Base-by-base conservation (phyloP, 805 yeast species). In the Candida mattraensis region DNA sequence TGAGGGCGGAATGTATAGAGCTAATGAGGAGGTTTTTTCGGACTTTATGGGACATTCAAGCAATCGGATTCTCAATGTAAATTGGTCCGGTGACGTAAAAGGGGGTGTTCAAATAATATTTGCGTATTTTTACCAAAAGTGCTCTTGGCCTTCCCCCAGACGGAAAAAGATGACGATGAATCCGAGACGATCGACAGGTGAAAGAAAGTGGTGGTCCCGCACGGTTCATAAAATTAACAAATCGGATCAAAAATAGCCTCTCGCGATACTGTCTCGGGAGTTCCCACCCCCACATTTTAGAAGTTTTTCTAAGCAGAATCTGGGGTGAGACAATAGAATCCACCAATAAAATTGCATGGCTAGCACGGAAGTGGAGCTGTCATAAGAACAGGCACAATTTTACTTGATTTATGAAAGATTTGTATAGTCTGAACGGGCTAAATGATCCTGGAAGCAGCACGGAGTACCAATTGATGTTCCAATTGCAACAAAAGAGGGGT, bases 201-300 rank as follows among this genome's bases (percentile, higher is more conserved):
- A 29, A 27, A 18, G 16, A 28, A 31, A 25, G 39, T 30, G 39
- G 39, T 25, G 35, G 39, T 32, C 31, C 35, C 35, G 38, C 44
- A 19, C 16, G 17, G 14, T 28, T 32, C 17, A 17, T 9, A 30
- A 20, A 21, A 35, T 35, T 30, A 37, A 35, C 48, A 44, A 44
- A 44, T 40, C 45, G 48, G 44, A 39, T 37, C 34, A 35, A 29
- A 43, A 48, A 48, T 48, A 48, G 52, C 44, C 52, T 48, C 45
- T 28, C 14, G 11, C 24, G 24, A 27, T 14, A 18, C 18, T 23
- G 31, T 27, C 37, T 26, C 20, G 17, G 23, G 10, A 15, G 17
- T 18, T 22, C 32, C 40, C 35, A 38, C 47, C 45, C 45, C 44
- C 45, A 42, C 33, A 35, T 40, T 40, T 24, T 31, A 30, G 17